Conservation (phyloP, 352 stramenopile genomes). For the Phytopythium mirpurense region DNA sequence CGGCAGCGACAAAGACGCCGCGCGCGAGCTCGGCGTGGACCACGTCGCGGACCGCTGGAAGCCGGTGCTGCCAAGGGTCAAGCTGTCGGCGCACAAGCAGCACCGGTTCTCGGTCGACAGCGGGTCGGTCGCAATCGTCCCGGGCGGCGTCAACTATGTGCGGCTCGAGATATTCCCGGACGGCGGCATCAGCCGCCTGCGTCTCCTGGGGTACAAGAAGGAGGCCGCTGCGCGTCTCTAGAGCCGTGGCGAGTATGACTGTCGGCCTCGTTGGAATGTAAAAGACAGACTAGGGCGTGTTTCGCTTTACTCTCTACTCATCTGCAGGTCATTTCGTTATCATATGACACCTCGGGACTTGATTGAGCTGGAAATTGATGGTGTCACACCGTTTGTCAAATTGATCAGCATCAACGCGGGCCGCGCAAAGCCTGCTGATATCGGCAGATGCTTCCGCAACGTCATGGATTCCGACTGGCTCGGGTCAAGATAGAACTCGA, state of each 20-base stretch:
- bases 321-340: too few relatives aligned
- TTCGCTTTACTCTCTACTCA: too few relatives aligned
- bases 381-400: too few relatives aligned
- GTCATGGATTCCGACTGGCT: too few relatives aligned
- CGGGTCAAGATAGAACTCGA: too few relatives aligned
- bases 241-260: background rate
- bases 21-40: conserved; percentile 2
- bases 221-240: conserved; percentile 27
- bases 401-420: too few relatives aligned
- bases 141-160: conserved; percentile 85
- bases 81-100: conserved; percentile 82
- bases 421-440: too few relatives aligned
- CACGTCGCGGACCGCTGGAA: conserved; percentile 68
- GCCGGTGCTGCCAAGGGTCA: conserved; percentile 79
- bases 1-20: conserved; percentile 15
- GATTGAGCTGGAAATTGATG: too few relatives aligned
- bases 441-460: too few relatives aligned
- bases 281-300: too few relatives aligned
- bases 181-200: conserved; percentile 89
- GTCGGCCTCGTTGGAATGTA: too few relatives aligned
- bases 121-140: conserved; percentile 49
- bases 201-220: conserved; percentile 76
- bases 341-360: too few relatives aligned
- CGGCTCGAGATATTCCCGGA: conserved; percentile 93
- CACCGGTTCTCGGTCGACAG: conserved; percentile 75